Percentiles rank a stretch among this genome's conserved stretches.
Conservation (phyloP, 1,284 basidiomycete genomes). For the Ceratorhiza oryzae-sativae region DNA sequence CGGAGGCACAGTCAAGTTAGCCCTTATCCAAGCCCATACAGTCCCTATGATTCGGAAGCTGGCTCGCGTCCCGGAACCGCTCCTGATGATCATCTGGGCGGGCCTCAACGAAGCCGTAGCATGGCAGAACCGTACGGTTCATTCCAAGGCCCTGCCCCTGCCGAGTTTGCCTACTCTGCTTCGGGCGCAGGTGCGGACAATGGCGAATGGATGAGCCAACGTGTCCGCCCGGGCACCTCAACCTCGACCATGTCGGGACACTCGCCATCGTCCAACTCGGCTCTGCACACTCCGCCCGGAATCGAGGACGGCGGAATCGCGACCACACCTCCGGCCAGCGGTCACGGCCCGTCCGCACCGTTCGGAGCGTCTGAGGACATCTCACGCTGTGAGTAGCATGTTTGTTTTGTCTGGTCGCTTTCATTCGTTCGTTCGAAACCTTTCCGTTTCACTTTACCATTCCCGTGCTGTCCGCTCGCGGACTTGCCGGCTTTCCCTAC, state of each 20-base stretch:
- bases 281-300: constrained; percentile 77
- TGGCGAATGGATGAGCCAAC: constrained; percentile 46
- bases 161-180: constrained; percentile 79
- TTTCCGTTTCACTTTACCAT: constrained; percentile 38
- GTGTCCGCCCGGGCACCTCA: constrained; percentile 72
- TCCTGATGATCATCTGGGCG: constrained; percentile 54
- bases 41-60: constrained; percentile 55
- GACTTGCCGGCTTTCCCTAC: constrained; percentile 17
- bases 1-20: constrained; percentile 81
- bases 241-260: constrained; percentile 74
- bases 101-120: constrained; percentile 45
- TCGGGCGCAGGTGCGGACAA: constrained; percentile 49
- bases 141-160: constrained; percentile 52
- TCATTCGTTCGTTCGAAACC: constrained; percentile 34
- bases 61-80: constrained; percentile 55
- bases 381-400: constrained; percentile 40
- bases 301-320: constrained; percentile 55
- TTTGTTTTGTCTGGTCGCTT: constrained; percentile 40
- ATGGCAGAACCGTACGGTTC: constrained; percentile 57
- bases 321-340: constrained; percentile 66
- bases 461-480: constrained; percentile 45
- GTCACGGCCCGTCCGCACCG: constrained; percentile 57
- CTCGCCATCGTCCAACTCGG: constrained; percentile 64
- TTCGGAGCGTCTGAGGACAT: constrained; percentile 40
- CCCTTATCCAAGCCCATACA: constrained; percentile 81